Evolutionary conservation across 495 filamentous ascomycete species (phyloP), one percentile per base, ranked within the genome.

Genomic region (Penicillium malachiteum): DNA sequence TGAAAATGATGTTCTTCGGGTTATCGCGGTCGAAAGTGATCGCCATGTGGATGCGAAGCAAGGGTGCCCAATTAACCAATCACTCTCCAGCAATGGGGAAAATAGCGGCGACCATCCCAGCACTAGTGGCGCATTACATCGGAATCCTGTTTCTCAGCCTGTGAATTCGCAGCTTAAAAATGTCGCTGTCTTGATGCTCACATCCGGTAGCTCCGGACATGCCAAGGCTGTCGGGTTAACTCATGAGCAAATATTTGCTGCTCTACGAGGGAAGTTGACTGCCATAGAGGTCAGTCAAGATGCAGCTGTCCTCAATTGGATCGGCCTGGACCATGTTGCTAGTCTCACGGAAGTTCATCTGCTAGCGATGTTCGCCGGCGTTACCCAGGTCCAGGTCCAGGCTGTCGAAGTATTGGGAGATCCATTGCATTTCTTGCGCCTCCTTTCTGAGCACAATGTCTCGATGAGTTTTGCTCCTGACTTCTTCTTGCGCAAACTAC

Each of bases 151-250:
- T 26, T 26, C 21, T 4, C 21, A 26, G 21, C 21, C 21, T 26
- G 21, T 26, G 2, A 26, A 26, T 26, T 4, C 21, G 21, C 21
- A 26, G 21, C 21, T 26, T 26, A 4, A 26, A 6, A 5, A 38
- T 38, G 13, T 14, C 14, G 39, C 39, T 7, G 12, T 16, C 1
- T n/a, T 84, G 4, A 80, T 84, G 79, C 64, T 86, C 5, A 87
- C 83, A 2, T 87, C 81, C 0, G 84, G 84, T 2, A 80, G 73
- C 59, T 82, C 77, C 10, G 81, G 81, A 6, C 68, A 76, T 40
- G 60, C 80, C 16, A 85, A 87, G 60, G 82, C 80, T 1, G 82
- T 84, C 1, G 47, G 17, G 3, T 60, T 84, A 5, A 68, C 52
- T 0, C 77, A 81, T 54, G 38, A 41, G 3, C 78, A 85, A 59